These are phyloP conservation scores for Xylaria polymorpha DNA, from an alignment of 2,329 filamentous ascomycete genomes.

Conservation along the genomic window DNA sequence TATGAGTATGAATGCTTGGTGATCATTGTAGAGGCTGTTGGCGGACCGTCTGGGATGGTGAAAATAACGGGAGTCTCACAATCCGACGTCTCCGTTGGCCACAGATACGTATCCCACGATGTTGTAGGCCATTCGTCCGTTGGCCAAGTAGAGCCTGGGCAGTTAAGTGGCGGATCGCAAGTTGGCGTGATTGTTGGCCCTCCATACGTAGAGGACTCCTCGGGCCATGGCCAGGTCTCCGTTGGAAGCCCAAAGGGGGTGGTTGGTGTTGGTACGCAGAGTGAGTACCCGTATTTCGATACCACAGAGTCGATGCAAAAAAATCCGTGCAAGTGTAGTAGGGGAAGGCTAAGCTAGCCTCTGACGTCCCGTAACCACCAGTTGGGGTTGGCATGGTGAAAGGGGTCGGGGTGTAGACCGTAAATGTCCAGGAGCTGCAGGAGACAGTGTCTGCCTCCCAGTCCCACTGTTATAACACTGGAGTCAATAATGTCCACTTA, in stretches of 20 bases:
- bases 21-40: background rate
- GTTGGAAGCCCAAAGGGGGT: slow-evolving; percentile 2
- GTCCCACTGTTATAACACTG: slow-evolving; percentile 20
- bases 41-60: slow-evolving; percentile 2
- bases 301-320: slow-evolving; percentile 35
- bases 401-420: slow-evolving; percentile 19
- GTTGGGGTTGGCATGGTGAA: slow-evolving; percentile 23
- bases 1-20: slow-evolving; percentile 34
- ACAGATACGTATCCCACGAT: slow-evolving; percentile 4
- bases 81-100: slow-evolving; percentile 22
- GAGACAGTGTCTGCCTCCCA: slow-evolving; percentile 12
- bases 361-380: slow-evolving; percentile 30
- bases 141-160: background rate
- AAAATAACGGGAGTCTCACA: slow-evolving; percentile 11
- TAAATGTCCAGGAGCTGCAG: slow-evolving; percentile 26
- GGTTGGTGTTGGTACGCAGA: slow-evolving; percentile 21
- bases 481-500: too few relatives aligned
- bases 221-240: slow-evolving; percentile 3
- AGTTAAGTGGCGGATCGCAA: slow-evolving; percentile 16
- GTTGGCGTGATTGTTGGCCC: background rate
- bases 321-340: slow-evolving; percentile 34
- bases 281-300: slow-evolving; percentile 26
- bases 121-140: slow-evolving; percentile 12
- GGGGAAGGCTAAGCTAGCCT: slow-evolving; percentile 20
- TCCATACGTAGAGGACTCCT: slow-evolving; percentile 4